Evolutionary conservation across 1,139 yeast species (phyloP).

Genomic region (Nakaseomyces glabratus): DNA sequence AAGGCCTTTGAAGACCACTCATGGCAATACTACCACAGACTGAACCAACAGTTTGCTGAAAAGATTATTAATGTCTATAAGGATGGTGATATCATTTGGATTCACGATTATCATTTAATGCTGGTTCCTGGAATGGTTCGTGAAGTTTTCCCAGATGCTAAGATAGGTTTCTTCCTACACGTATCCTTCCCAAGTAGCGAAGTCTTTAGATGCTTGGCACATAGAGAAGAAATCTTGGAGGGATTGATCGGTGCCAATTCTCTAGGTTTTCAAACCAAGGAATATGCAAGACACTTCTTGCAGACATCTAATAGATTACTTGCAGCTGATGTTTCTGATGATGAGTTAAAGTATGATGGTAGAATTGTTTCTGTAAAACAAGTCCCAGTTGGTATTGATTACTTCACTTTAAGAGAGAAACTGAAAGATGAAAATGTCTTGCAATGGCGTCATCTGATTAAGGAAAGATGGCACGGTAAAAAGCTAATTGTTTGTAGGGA

Average conservation of each 20-base stretch:
- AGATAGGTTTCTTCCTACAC: constrained; percentile 82
- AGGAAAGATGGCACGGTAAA: constrained; percentile 62
- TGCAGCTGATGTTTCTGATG: constrained; percentile 66
- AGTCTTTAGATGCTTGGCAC: constrained; percentile 86
- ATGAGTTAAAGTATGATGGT: constrained; percentile 58
- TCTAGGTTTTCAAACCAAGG: constrained; percentile 79
- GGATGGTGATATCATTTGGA: constrained; percentile 71
- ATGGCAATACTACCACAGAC: constrained; percentile 68
- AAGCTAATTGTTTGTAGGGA: constrained; percentile 74
- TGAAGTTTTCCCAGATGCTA: constrained; percentile 62
- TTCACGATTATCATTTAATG: constrained; percentile 84
- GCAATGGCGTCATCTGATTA: constrained; percentile 59
- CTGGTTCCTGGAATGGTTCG: constrained; percentile 78
- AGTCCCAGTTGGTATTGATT: constrained; percentile 81
- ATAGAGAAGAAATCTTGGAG: constrained; percentile 58
- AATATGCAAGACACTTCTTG: constrained; percentile 80
- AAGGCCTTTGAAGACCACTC: constrained; percentile 92
- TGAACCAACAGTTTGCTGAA: constrained; percentile 74
- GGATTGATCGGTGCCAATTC: constrained; percentile 86
- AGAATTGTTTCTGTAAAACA: constrained; percentile 56
- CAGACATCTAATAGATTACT: constrained; percentile 80
- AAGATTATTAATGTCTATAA: constrained; percentile 53
- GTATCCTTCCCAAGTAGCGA: constrained; percentile 92
- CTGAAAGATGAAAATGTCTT: constrained; percentile 44
- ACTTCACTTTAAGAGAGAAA: constrained; percentile 41